Base-by-base conservation (phyloP, 1,139 yeast species). In the Saccharomyces hybrid region DNA sequence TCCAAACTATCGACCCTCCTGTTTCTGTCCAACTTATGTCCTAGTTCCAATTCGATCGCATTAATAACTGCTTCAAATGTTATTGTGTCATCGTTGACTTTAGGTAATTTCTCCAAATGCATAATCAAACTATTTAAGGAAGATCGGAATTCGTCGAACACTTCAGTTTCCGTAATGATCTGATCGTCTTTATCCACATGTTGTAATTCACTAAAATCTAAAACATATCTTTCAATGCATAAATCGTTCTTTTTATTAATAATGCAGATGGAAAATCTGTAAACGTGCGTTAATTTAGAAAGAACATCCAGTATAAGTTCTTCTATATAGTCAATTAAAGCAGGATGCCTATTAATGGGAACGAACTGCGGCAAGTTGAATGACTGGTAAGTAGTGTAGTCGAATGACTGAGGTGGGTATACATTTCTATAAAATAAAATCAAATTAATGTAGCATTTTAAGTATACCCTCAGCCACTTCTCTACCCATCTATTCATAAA, bases 151-250 rank as follows among this genome's bases (percentile, higher is more conserved):
- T 65, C 69, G 50, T 68, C 66, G 53, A 62, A 68, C 2, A 68
- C 65, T 28, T 65, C 64, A 8, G 58, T 48, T 52, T 67, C 69
- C 3, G 55, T 38, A 11, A 54, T 57, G 13, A 53, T 52, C 14
- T 56, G 57, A 28, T 59, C 62, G 3, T 49, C 52, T 19, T 49
- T 49, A 28, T 49, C 41, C 7, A 57, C 49, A 51, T 65, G 68
- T 49, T 61, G 57, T 46, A 69, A 62, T 47, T 69, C 71, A n/a
- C 65, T 60, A 52, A 69, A 68, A 54, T 69, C 70, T 29, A 70
- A 50, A 5, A 63, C 62, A 55, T 63, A 70, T 34, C 62, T 60
- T 52, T 69, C 71, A 23, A 67, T 55, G 50, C 66, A 60, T 9
- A 57, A 55, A 8, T 58, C 62, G 47, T 58, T 58, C 25, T 58